Conservation (phyloP, 2,329 filamentous ascomycete genomes). For the Xylogone sp. region DNA sequence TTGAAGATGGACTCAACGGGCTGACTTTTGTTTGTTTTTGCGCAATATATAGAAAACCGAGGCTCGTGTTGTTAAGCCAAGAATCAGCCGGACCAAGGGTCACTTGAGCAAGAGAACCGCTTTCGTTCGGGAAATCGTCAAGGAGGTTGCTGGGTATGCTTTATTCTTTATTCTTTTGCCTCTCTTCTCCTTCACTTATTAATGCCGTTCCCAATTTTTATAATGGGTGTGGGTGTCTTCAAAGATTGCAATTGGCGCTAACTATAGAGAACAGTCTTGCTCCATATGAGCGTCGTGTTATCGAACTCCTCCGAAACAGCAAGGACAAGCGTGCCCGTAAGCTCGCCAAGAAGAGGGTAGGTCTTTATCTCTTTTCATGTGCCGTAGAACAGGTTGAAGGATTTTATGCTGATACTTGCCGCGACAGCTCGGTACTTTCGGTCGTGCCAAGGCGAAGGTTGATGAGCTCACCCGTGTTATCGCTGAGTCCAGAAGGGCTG, state of each 20-base stretch:
- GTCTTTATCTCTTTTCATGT: conserved; percentile 31
- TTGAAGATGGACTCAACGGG: conserved; percentile 57
- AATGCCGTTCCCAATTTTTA: too few relatives aligned
- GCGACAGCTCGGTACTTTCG: conserved; percentile 91
- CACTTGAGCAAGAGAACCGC: conserved; percentile 94
- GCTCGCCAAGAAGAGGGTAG: conserved; percentile 97
- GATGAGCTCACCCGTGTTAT: conserved; percentile 98
- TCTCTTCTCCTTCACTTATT: background rate
- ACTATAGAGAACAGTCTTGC: conserved; percentile 58
- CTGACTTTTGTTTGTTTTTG: conserved; percentile 18
- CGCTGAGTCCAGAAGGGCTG: conserved; percentile 83
- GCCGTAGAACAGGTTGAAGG: too few relatives aligned
- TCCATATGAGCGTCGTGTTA: conserved; percentile 96
- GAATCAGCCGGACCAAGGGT: conserved; percentile 85
- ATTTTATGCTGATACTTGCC: conserved; percentile 5
- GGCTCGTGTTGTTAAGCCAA: conserved; percentile 70
- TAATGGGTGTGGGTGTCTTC: too few relatives aligned
- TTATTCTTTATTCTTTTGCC: background rate
- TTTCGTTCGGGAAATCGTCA: conserved; percentile 96
- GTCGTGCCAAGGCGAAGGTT: conserved; percentile 98
- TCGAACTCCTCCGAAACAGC: conserved; percentile 98
- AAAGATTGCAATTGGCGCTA: too few relatives aligned
- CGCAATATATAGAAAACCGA: conserved; percentile 69
- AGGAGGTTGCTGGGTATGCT: conserved; percentile 92
- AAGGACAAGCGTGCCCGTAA: conserved; percentile 99